Evolutionary conservation across 1,284 basidiomycete species (phyloP).

Genomic region (Ceraceosorus guamensis): DNA sequence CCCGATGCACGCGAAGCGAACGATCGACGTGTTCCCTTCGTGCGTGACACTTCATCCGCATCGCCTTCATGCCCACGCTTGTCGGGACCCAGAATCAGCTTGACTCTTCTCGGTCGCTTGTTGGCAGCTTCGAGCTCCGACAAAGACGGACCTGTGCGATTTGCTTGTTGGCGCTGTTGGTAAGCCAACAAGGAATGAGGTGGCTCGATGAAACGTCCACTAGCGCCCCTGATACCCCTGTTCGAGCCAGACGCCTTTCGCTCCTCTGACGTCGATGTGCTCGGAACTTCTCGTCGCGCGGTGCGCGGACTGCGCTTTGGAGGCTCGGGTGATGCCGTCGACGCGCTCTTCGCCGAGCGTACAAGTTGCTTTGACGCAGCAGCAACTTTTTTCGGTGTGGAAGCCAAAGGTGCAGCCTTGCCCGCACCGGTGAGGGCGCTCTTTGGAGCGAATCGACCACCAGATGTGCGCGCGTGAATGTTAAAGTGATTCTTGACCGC

Average conservation of each 20-base stretch:
- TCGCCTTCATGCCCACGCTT: not conserved
- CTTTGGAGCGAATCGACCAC: slow-evolving; percentile 14
- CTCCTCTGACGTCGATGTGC: not conserved
- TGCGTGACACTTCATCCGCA: not conserved
- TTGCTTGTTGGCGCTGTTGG: not conserved
- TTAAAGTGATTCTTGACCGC: slow-evolving; percentile 9
- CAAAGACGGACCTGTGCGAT: not conserved
- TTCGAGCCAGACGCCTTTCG: not conserved
- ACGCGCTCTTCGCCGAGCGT: not conserved
- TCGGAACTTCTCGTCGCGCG: not conserved
- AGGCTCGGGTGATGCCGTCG: not conserved
- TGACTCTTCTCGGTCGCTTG: slow-evolving; percentile 7
- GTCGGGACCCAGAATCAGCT: not conserved
- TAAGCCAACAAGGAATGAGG: not conserved
- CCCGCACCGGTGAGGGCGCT: slow-evolving; percentile 6
- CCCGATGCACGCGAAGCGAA: not conserved
- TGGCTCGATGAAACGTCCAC: not conserved
- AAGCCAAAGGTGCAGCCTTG: slow-evolving; percentile 1
- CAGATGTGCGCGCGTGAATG: slow-evolving; percentile 16
- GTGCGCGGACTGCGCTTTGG: not conserved
- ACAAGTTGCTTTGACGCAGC: not conserved
- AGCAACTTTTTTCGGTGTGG: not conserved
- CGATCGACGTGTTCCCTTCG: too few species aligned
- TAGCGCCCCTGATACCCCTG: not conserved
- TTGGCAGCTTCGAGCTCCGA: slow-evolving; percentile 6